A percentile compares a stretch with the other conserved stretches of the same genome.
These are phyloP conservation scores for Zygnema circumcarinatum DNA, from an alignment of 139 green algal species.

Conservation along the genomic window DNA sequence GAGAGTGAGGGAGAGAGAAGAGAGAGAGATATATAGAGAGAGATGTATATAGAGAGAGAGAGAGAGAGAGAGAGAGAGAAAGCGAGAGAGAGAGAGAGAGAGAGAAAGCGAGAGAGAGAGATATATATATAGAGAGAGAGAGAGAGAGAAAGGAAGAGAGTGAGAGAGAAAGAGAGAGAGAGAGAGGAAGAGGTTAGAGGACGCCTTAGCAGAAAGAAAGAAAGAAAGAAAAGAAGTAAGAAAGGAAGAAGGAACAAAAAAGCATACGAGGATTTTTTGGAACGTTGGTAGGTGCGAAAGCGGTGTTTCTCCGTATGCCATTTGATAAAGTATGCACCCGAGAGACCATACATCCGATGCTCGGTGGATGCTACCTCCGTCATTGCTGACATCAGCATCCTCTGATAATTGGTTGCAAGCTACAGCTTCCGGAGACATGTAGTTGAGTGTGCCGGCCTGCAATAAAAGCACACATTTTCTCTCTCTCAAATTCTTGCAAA, in stretches of 20 bases:
- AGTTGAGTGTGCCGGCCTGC: slow-evolving; percentile 95
- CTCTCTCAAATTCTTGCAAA: too few species aligned
- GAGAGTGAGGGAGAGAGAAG: background rate
- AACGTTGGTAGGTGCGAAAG: slow-evolving; percentile 43
- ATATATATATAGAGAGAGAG: slow-evolving; percentile 3
- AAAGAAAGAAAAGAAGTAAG: background rate
- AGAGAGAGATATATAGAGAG: too few species aligned
- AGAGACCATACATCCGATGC: slow-evolving; percentile 93
- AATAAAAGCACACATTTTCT: too few species aligned
- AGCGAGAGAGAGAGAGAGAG: background rate
- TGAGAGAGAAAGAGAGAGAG: background rate
- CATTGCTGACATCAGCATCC: slow-evolving; percentile 65
- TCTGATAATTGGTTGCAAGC: too few species aligned
- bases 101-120: background rate
- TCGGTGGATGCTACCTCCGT: slow-evolving; percentile 79
- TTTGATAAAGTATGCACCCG: slow-evolving; percentile 98
- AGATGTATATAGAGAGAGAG: too few species aligned
- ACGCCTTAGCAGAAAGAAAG: background rate
- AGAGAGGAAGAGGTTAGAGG: background rate
- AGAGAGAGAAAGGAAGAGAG: background rate
- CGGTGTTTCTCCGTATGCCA: slow-evolving; percentile 80
- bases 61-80: too few species aligned
- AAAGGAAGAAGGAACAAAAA: background rate
- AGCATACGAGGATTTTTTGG: slow-evolving; percentile 83
- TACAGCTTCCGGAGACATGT: slow-evolving; percentile 97